Conservation (phyloP, 495 filamentous ascomycete species). For the Staphylotrichum tortipilum region DNA sequence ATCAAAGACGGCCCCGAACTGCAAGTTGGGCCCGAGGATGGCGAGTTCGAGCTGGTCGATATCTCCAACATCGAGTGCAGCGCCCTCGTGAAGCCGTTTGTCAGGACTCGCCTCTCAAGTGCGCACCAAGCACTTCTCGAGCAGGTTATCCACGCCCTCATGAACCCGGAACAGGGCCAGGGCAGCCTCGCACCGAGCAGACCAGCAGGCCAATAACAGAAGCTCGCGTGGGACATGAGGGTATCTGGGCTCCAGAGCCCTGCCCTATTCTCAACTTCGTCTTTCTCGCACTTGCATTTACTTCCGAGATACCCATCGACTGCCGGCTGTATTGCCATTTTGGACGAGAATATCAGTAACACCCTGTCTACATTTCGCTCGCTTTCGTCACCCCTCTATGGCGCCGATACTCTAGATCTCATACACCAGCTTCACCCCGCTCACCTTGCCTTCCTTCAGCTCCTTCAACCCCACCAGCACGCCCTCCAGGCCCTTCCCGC, state of each 20-base stretch:
- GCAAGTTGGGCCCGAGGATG: slow-evolving; percentile 4
- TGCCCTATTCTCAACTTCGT: too few species aligned
- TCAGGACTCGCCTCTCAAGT: slow-evolving; percentile 18
- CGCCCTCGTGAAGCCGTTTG: slow-evolving; percentile 24
- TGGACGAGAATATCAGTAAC: too few species aligned
- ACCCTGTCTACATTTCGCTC: too few species aligned
- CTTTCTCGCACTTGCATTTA: too few species aligned
- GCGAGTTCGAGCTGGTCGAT: slow-evolving; percentile 30
- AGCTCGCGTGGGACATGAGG: too few species aligned
- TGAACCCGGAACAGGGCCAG: neutral
- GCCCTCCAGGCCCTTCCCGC: slow-evolving; percentile 29
- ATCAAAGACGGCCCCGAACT: slow-evolving; percentile 5
- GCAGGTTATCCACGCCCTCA: slow-evolving; percentile 13
- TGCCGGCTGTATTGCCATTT: too few species aligned
- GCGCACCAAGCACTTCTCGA: slow-evolving; percentile 22
- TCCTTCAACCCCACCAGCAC: slow-evolving; percentile 30
- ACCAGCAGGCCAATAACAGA: neutral
- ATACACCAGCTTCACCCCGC: slow-evolving; percentile 33
- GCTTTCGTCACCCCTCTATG: too few species aligned
- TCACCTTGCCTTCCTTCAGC: slow-evolving; percentile 25
- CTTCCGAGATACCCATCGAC: too few species aligned
- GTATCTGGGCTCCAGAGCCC: neutral
- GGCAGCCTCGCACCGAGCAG: neutral
- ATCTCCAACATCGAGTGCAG: slow-evolving; percentile 23
- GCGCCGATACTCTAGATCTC: slow-evolving; percentile 21